These are phyloP conservation scores for Fraxinus pennsylvanica DNA, from an alignment of 257 asterid genomes.

Conservation along the genomic window DNA sequence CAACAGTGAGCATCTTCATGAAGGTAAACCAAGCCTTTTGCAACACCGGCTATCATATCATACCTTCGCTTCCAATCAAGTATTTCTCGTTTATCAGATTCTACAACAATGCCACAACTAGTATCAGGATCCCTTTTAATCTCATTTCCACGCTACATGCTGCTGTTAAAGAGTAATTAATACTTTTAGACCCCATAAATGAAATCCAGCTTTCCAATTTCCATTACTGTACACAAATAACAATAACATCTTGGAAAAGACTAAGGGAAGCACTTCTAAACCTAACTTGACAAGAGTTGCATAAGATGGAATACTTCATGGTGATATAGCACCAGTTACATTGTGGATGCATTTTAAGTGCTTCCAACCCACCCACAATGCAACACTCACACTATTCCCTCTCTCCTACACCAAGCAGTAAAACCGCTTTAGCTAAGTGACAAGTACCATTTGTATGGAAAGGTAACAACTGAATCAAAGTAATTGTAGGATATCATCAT, in stretches of 20 bases:
- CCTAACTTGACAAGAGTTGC: background rate
- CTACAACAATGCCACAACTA: conserved; percentile 40
- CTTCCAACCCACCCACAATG: too few relatives aligned
- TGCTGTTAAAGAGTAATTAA: conserved; percentile 6
- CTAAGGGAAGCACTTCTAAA: background rate
- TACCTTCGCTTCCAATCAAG: conserved; percentile 79
- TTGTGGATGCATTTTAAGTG: background rate
- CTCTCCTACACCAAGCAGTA: background rate
- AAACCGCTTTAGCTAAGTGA: background rate
- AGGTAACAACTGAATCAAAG: background rate
- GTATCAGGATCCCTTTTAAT: conserved; percentile 15
- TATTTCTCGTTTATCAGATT: conserved; percentile 46
- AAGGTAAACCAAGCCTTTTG: conserved; percentile 85
- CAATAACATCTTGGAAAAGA: background rate
- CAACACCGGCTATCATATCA: conserved; percentile 69
- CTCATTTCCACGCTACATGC: conserved; percentile 14
- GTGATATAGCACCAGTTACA: background rate
- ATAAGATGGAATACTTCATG: background rate
- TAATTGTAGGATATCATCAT: background rate
- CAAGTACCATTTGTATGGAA: background rate
- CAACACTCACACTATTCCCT: too few relatives aligned
- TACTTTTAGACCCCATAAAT: conserved; percentile 14
- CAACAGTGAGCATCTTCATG: conserved; percentile 79
- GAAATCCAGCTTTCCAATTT: background rate
- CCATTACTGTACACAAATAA: background rate